These are phyloP conservation scores for Cytospora mali DNA, from an alignment of 2,329 filamentous ascomycete species.

Conservation along the genomic window DNA sequence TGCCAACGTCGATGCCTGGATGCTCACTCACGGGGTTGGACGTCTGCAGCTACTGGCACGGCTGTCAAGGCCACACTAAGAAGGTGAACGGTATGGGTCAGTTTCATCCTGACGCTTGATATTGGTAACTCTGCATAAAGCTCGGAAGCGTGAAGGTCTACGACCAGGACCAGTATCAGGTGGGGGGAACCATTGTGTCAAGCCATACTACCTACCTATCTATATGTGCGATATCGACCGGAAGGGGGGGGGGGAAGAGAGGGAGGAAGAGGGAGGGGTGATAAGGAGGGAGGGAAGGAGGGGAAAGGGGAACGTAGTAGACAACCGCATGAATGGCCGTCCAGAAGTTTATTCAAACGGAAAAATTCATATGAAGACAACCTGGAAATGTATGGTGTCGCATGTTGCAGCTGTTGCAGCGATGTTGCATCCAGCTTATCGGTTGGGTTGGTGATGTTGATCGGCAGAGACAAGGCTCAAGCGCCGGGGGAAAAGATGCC, in stretches of 20 bases:
- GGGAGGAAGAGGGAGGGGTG: too few species aligned
- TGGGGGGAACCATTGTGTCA: not conserved
- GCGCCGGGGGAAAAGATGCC: not conserved
- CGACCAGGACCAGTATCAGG: not conserved
- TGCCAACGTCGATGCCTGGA: not conserved
- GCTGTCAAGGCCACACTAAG: not conserved
- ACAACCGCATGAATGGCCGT: not conserved
- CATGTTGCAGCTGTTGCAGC: not conserved
- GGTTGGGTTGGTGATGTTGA: not conserved
- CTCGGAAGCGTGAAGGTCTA: not conserved
- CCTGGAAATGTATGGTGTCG: too few species aligned
- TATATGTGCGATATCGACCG: not conserved
- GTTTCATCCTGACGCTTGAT: slow-evolving; percentile 1
- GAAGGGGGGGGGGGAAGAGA: not conserved
- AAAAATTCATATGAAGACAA: not conserved
- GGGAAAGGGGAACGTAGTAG: not conserved
- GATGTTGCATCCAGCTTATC: not conserved
- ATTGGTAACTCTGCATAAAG: not conserved
- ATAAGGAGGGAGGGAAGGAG: too few species aligned
- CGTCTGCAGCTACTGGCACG: slow-evolving; percentile 1
- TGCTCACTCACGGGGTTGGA: slow-evolving; percentile 2
- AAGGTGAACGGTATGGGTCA: not conserved
- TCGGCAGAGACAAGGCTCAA: not conserved
- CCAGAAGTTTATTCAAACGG: too few species aligned
- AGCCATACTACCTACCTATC: not conserved